These are phyloP conservation scores for Leptomonas seymouri DNA, from an alignment of 208 protist genomes.

Conservation along the genomic window DNA sequence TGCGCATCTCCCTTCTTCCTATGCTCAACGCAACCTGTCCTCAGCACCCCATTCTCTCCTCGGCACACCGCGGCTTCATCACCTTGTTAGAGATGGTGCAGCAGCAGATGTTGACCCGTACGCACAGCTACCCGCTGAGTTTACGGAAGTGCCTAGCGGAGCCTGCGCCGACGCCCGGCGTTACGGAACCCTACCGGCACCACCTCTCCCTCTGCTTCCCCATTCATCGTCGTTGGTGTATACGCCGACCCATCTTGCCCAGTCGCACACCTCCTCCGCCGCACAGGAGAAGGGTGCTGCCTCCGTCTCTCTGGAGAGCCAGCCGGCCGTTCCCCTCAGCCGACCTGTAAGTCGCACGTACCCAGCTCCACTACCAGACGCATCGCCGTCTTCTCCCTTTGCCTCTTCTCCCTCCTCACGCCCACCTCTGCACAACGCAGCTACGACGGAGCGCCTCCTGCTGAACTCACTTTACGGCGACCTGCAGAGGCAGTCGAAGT, in stretches of 20 bases:
- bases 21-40: too few relatives aligned
- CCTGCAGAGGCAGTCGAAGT: neutral
- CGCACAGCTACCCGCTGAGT: neutral
- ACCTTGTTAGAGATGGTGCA: neutral
- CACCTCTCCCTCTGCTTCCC: neutral
- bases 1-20: too few relatives aligned
- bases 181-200: neutral
- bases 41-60: neutral
- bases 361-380: neutral
- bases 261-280: neutral
- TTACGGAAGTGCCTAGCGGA: too few relatives aligned
- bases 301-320: neutral
- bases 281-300: neutral
- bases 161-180: too few relatives aligned
- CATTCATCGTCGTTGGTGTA: neutral
- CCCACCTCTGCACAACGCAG: neutral
- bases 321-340: neutral
- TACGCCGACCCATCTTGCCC: neutral
- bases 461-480: conserved; percentile 10
- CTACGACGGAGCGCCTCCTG: neutral
- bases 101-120: neutral
- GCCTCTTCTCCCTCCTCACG: neutral
- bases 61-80: neutral
- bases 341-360: neutral
- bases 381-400: neutral